Conservation (phyloP, 139 green algal genomes). For the Coelastrella sp. region DNA sequence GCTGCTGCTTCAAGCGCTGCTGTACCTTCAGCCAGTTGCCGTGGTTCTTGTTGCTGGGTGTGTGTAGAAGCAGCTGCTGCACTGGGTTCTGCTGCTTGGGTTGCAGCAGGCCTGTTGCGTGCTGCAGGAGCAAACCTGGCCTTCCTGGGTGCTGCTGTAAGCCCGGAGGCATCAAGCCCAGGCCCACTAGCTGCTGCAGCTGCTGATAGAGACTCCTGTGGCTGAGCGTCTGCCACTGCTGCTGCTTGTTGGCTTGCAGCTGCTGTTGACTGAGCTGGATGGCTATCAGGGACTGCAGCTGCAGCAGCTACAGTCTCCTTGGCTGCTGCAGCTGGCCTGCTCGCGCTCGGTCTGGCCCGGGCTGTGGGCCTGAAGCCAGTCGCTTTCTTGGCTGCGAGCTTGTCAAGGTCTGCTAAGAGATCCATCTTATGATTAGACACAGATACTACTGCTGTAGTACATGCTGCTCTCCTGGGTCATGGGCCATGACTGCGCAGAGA, state of each 20-base stretch:
- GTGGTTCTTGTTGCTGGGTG: background rate
- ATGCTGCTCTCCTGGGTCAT: background rate
- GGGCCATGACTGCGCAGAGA: no score
- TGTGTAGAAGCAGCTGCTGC: background rate
- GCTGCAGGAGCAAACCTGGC: background rate
- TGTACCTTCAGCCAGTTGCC: background rate
- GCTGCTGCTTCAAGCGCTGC: background rate
- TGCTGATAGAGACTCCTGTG: constrained; percentile 1
- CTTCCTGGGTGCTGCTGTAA: constrained; percentile 5
- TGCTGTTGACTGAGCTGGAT: background rate
- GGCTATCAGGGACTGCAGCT: background rate
- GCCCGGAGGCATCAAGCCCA: constrained; percentile 1
- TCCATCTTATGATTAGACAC: background rate
- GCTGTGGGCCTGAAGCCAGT: constrained; percentile 22
- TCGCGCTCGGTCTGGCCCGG: background rate
- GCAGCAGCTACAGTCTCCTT: background rate
- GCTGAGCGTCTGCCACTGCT: background rate
- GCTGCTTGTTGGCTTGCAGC: background rate
- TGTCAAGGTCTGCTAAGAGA: constrained; percentile 25
- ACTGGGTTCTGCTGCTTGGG: background rate
- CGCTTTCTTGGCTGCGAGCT: constrained; percentile 13
- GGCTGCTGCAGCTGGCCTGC: background rate
- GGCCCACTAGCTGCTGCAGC: constrained; percentile 17
- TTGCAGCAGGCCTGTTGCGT: background rate
- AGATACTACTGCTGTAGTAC: constrained; percentile 9